Percentiles rank a stretch among this genome's conserved stretches.
These are phyloP conservation scores for Ogataea nonfermentans DNA, from an alignment of 805 yeast genomes.

Conservation along the genomic window DNA sequence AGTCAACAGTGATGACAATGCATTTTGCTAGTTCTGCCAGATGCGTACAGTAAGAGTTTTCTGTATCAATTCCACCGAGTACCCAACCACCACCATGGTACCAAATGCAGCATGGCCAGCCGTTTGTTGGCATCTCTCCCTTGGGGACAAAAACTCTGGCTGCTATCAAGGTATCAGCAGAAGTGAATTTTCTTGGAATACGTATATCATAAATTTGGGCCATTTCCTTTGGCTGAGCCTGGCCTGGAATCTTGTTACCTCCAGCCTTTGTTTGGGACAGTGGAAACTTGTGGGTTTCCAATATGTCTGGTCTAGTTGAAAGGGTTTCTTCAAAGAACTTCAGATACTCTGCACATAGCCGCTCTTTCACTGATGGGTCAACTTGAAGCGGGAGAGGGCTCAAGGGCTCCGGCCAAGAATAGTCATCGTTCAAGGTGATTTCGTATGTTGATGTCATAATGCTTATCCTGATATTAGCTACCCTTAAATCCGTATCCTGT, in stretches of 20 bases:
- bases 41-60: slow-evolving; percentile 42
- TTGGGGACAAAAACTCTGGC: slow-evolving; percentile 33
- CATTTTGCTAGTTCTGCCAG: slow-evolving; percentile 37
- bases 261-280: slow-evolving; percentile 23
- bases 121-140: slow-evolving; percentile 21
- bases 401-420: slow-evolving; percentile 33
- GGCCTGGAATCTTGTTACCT: slow-evolving; percentile 30
- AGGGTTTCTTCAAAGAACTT: slow-evolving; percentile 24
- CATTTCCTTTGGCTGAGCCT: slow-evolving; percentile 27
- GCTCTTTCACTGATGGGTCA: slow-evolving; percentile 20
- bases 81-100: slow-evolving; percentile 39
- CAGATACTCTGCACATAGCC: slow-evolving; percentile 26
- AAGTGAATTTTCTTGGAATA: slow-evolving; percentile 28
- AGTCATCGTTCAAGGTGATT: slow-evolving; percentile 23
- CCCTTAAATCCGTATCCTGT: no score
- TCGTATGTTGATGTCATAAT: slow-evolving; percentile 12
- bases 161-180: slow-evolving; percentile 23
- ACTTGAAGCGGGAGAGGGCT: slow-evolving; percentile 32
- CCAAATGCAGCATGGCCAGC: slow-evolving; percentile 33
- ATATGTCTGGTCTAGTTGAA: slow-evolving; percentile 22
- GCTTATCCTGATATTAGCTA: neutral
- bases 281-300: slow-evolving; percentile 26
- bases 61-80: slow-evolving; percentile 33
- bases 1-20: slow-evolving; percentile 43
- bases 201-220: slow-evolving; percentile 17